Percentiles rank a stretch among this genome's conserved stretches.
Conservation (phyloP, 2,329 filamentous ascomycete species). For the Fusarium acutatum region DNA sequence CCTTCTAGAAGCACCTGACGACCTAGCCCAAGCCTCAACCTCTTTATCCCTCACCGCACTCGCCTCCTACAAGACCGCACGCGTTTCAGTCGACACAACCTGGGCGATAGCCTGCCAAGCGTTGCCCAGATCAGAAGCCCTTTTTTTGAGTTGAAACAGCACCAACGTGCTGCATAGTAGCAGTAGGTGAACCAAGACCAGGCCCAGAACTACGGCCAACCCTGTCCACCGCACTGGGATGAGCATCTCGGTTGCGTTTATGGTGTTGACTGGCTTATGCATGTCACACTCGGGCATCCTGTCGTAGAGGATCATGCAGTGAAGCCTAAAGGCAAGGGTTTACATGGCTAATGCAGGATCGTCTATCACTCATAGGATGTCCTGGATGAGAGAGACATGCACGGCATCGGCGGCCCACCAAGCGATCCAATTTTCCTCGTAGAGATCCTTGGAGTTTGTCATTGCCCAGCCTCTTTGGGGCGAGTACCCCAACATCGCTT, state of each 20-base stretch:
- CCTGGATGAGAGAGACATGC: neutral
- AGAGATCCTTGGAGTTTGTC: neutral
- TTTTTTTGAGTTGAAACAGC: neutral
- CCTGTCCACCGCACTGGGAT: neutral
- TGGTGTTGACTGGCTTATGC: neutral
- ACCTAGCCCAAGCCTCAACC: neutral
- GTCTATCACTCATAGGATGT: neutral
- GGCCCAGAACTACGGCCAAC: neutral
- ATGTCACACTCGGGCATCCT: neutral
- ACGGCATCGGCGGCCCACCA: neutral
- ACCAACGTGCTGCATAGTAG: neutral
- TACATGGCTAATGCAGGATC: neutral
- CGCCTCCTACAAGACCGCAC: neutral
- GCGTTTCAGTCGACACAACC: conserved; percentile 10
- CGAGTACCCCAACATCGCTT: neutral
- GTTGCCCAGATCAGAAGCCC: conserved; percentile 1
- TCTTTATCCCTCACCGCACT: conserved; percentile 2
- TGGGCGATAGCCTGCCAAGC: conserved; percentile 17
- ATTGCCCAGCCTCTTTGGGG: neutral
- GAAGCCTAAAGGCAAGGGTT: neutral
- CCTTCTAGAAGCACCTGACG: neutral
- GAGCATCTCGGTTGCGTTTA: neutral
- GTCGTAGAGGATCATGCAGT: conserved; percentile 6
- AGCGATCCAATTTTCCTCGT: too few relatives aligned
- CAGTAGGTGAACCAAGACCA: neutral